A percentile compares a stretch with the other conserved stretches of the same genome.
phyloP scores from a whole-genome alignment of 2,329 filamentous ascomycete species.

The Fusarium sp. region DNA sequence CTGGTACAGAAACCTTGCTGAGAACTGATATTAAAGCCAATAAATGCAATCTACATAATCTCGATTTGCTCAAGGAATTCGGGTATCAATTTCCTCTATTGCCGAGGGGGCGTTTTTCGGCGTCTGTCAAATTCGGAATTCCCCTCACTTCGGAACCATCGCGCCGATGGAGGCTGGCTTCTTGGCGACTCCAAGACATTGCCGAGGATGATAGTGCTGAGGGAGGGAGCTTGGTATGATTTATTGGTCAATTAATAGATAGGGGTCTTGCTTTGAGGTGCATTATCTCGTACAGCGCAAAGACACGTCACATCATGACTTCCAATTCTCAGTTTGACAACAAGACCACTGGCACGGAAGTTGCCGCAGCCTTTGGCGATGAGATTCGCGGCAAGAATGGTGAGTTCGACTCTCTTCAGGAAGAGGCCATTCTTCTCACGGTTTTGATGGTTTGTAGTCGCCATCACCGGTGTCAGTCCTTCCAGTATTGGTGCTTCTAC shows the following conservation, averaged over 20 bases:
- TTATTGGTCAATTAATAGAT: not conserved
- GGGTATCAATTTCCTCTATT: not conserved
- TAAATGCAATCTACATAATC: slow-evolving; percentile 1
- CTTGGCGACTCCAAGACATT: not conserved
- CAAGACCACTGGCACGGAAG: slow-evolving; percentile 13
- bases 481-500: slow-evolving; percentile 14
- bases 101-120: not conserved
- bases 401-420: not conserved
- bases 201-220: not conserved
- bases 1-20: not conserved
- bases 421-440: not conserved
- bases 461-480: slow-evolving; percentile 20
- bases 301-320: slow-evolving; percentile 11
- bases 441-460: not conserved
- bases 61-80: not conserved
- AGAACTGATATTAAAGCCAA: not conserved
- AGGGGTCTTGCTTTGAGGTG: not conserved
- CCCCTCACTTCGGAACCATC: slow-evolving; percentile 5
- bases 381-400: slow-evolving; percentile 14
- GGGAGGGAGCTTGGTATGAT: not conserved
- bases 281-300: not conserved
- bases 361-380: not conserved
- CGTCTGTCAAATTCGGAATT: not conserved
- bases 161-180: not conserved
- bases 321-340: slow-evolving; percentile 16